Conservation (phyloP, 768 basidiomycete species). For the Lyophyllum shimeji region DNA sequence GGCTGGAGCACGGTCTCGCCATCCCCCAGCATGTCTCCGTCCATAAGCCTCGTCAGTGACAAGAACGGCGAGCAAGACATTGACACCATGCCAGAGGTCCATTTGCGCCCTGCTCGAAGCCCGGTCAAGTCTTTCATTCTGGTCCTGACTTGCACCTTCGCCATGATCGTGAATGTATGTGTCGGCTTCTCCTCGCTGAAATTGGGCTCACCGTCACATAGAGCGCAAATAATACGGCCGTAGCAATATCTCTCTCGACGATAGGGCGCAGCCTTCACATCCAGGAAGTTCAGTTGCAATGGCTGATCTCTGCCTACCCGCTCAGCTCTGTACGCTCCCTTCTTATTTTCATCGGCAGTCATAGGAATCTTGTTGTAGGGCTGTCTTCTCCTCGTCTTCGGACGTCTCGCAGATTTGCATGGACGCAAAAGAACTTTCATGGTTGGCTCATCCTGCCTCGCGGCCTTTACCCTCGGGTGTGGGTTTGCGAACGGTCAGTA, state of each 20-base stretch:
- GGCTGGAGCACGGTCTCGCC: neutral
- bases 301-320: constrained; percentile 67
- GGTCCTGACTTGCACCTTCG: constrained; percentile 25
- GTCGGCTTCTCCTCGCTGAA: neutral
- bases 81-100: constrained; percentile 1
- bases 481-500: constrained; percentile 57
- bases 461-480: constrained; percentile 60
- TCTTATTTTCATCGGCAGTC: neutral
- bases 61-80: constrained; percentile 6
- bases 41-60: constrained; percentile 8
- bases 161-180: constrained; percentile 26
- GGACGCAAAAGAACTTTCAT: constrained; percentile 73
- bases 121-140: constrained; percentile 20
- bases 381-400: constrained; percentile 74
- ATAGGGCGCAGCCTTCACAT: constrained; percentile 52
- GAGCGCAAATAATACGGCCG: constrained; percentile 44
- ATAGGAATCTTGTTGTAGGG: constrained; percentile 42
- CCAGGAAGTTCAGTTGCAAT: constrained; percentile 54
- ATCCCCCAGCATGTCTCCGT: constrained; percentile 7
- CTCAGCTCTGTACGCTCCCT: constrained; percentile 53
- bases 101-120: constrained; percentile 11
- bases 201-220: constrained; percentile 11
- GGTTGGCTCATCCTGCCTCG: constrained; percentile 52
- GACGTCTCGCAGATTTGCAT: constrained; percentile 78
- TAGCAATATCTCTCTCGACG: constrained; percentile 51